Percentiles rank a stretch among this genome's conserved stretches.
Conservation (phyloP, 2,329 filamentous ascomycete genomes). For the Nemania serpens region DNA sequence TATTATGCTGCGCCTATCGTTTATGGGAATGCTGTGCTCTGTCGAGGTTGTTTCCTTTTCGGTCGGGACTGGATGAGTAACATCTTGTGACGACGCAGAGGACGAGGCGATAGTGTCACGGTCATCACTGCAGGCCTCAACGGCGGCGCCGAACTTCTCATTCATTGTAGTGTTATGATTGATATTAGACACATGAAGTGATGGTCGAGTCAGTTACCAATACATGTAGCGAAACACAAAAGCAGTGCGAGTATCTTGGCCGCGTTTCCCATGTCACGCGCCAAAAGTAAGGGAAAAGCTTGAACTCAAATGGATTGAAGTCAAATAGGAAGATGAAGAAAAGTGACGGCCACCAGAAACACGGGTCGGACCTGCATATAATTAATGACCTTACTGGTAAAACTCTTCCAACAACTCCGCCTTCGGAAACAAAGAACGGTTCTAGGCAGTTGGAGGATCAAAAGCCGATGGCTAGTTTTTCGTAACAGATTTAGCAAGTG, state of each 20-base stretch:
- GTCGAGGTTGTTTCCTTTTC: constrained; percentile 11
- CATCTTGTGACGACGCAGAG: constrained; percentile 23
- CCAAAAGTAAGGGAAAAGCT: neutral
- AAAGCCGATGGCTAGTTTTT: constrained; percentile 6
- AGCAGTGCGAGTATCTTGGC: neutral
- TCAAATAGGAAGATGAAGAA: neutral
- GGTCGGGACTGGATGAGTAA: constrained; percentile 6
- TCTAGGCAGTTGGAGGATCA: constrained; percentile 11
- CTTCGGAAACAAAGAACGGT: constrained; percentile 28
- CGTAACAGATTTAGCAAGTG: constrained; percentile 12
- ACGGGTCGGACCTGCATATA: neutral
- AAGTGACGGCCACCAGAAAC: neutral
- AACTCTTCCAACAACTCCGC: constrained; percentile 28
- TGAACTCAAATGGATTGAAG: neutral
- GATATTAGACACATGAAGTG: constrained; percentile 19
- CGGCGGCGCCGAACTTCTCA: constrained; percentile 26
- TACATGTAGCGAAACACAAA: constrained; percentile 12
- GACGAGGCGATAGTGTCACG: constrained; percentile 26
- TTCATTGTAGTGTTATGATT: constrained; percentile 29
- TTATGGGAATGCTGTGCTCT: neutral
- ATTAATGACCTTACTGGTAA: constrained; percentile 7
- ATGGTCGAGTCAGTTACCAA: constrained; percentile 14
- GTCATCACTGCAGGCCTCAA: constrained; percentile 27
- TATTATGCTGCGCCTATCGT: constrained; percentile 8
- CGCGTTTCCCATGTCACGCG: constrained; percentile 7